Evolutionary conservation across 2,329 filamentous ascomycete species (phyloP), one percentile per base, ranked within the genome.

Genomic region (Lasiodiplodia sp.): DNA sequence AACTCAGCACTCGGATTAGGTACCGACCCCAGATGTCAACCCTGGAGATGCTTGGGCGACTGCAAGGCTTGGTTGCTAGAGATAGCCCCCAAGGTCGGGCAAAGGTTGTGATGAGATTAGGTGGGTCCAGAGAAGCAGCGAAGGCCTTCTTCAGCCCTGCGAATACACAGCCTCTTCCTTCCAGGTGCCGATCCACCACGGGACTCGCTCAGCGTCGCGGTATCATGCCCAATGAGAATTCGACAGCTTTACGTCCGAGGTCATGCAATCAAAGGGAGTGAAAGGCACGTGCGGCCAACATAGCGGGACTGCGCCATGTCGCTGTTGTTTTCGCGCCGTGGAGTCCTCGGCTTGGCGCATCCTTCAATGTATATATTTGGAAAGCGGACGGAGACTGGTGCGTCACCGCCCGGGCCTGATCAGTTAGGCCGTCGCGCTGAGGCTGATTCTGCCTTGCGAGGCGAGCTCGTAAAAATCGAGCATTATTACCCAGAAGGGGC

Each of bases 121-220:
- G 58, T 52, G 60, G 60, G 60, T 40, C 60, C 18, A 31, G 47
- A 64, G 60, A 64, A 38, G 47, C 28, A 38, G 60, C 28, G n/a
- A 11, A 64, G 47, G 31, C 44, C 47, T 64, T 64, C 60, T 52
- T 64, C 60, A 64, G 60, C 60, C 60, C 47, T 64, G 47, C 38
- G 60, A 7, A 37, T 38, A 64, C 60, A 64, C 60, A 64, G 60
- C 60, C 60, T 53, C 60, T 52, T 64, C 60, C 60, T 64, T 64
- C 47, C n/a, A 52, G 16, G 47, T 44, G 58, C 40, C 40, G 58
- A 63, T 64, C 60, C 51, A 60, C 56, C 57, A 40, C 55, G 18
- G 25, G 4, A 37, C 37, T 31, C 34, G 31, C 40, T 38, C 16
- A 60, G 21, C 40, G 14, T 47, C 25, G 10, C 18, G 18, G 21